These are phyloP conservation scores for Solanum corneliomulleri DNA, from an alignment of 257 asterid genomes.

Conservation along the genomic window DNA sequence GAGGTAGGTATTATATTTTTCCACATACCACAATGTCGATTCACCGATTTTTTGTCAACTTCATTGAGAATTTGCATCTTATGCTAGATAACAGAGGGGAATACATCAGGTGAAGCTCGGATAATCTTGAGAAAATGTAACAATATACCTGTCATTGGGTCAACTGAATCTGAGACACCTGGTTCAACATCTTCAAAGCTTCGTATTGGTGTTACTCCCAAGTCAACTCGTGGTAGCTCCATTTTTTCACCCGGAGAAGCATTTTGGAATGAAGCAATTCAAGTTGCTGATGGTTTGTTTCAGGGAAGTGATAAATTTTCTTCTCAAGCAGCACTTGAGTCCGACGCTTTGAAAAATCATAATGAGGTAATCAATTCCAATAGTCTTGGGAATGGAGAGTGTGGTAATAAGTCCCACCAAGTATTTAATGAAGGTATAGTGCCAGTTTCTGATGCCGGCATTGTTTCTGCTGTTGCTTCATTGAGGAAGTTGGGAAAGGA, in stretches of 20 bases:
- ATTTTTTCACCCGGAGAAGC: slow-evolving; percentile 90
- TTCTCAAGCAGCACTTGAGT: slow-evolving; percentile 22
- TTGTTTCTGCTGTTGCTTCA: slow-evolving; percentile 31
- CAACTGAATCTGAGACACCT: slow-evolving; percentile 45
- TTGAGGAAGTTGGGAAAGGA: slow-evolving; percentile 30
- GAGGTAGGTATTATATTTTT: slow-evolving; percentile 24
- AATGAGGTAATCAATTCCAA: slow-evolving; percentile 24
- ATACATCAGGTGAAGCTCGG: slow-evolving; percentile 26
- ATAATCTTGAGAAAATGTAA: slow-evolving; percentile 70
- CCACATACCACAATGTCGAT: neutral
- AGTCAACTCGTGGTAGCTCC: slow-evolving; percentile 62
- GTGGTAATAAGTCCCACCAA: slow-evolving; percentile 8
- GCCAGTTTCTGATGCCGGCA: slow-evolving; percentile 17
- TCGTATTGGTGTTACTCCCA: slow-evolving; percentile 52
- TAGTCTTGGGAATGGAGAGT: slow-evolving; percentile 24
- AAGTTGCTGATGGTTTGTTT: slow-evolving; percentile 75
- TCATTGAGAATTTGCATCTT: neutral
- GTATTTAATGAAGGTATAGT: slow-evolving; percentile 8
- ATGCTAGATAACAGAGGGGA: slow-evolving; percentile 34
- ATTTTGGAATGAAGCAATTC: slow-evolving; percentile 94
- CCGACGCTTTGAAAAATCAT: slow-evolving; percentile 23
- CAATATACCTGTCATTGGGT: slow-evolving; percentile 13
- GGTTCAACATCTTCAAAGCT: slow-evolving; percentile 17
- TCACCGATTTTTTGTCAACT: neutral
- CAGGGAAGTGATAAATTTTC: slow-evolving; percentile 30